Evolutionary conservation across 805 yeast genomes (phyloP).

Genomic region (Yarrowia sp.): DNA sequence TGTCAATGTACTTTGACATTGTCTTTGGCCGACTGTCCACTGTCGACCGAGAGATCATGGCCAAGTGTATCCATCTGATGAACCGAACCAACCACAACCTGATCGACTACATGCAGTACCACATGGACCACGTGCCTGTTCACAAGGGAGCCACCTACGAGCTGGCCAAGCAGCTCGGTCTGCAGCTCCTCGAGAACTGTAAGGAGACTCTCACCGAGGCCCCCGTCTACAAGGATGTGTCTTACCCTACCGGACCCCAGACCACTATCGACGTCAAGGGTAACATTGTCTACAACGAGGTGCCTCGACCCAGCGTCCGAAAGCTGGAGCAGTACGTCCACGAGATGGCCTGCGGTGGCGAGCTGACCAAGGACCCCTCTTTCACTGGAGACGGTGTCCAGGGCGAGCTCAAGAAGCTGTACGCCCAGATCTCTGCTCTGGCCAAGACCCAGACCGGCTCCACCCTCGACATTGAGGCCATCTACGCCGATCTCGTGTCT

Average conservation of each 20-base stretch:
- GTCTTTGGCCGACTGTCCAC: slow-evolving; percentile 89
- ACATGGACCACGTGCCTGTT: slow-evolving; percentile 78
- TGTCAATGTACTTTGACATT: slow-evolving; percentile 90
- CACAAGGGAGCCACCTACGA: slow-evolving; percentile 89
- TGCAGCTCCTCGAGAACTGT: slow-evolving; percentile 93
- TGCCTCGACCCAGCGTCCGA: slow-evolving; percentile 84
- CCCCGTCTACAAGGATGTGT: slow-evolving; percentile 94
- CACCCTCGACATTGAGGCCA: slow-evolving; percentile 45
- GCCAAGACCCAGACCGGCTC: slow-evolving; percentile 55
- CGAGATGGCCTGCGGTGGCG: slow-evolving; percentile 96
- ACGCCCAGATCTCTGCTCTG: slow-evolving; percentile 68
- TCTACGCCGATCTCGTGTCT: slow-evolving; percentile 38
- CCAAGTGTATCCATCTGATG: slow-evolving; percentile 96
- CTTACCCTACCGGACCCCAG: slow-evolving; percentile 92
- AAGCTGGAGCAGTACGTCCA: slow-evolving; percentile 92
- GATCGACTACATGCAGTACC: slow-evolving; percentile 95
- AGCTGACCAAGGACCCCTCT: slow-evolving; percentile 72
- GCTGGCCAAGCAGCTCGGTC: slow-evolving; percentile 85
- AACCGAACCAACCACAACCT: slow-evolving; percentile 92
- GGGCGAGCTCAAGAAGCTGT: slow-evolving; percentile 80
- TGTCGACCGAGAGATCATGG: slow-evolving; percentile 92
- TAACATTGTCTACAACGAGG: slow-evolving; percentile 78
- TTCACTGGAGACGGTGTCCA: slow-evolving; percentile 47
- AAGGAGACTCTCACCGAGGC: slow-evolving; percentile 72
- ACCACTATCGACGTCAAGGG: slow-evolving; percentile 87